Base-by-base conservation (phyloP, 805 yeast genomes). In the Phaffomyces opuntiae region DNA sequence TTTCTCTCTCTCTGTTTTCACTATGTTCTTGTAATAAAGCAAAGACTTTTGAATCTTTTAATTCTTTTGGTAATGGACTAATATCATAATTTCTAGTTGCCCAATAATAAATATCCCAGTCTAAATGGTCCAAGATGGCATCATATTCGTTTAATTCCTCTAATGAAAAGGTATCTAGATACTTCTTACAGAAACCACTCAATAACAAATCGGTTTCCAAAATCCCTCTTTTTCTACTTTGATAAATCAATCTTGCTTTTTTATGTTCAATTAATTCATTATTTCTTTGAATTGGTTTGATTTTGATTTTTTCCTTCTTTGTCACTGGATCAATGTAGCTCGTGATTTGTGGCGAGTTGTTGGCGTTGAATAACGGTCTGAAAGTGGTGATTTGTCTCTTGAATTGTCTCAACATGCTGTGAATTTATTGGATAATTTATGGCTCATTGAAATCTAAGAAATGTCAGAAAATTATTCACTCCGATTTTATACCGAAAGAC, bases 61-160 rank as follows among this genome's bases (percentile, higher is more conserved):
- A 93, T 60, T 77, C 77, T 36, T 85, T 88, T 14, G 98, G 97
- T 52, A 91, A 72, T 13, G 96, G 95, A 40, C 90, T 86, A 17
- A 86, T 80, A 33, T 78, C 80, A 57, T 68, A 86, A 63, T 90
- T 87, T 53, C 77, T 78, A 3, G 97, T 88, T 25, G 95, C 96
- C 99, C 99, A 91, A 69, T 93, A 93, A 65, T 87, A 93, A 49
- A 93, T 90, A 65, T 93, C 99, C 99, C 99, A 93, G 65, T 93
- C 99, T n/a, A 91, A 78, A 65, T 91, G 95, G 64, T 93, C 95
- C 60, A 93, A 73, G 47, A 93, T 66, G 47, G 73, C 62, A 60
- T 91, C 97, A 64, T 87, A 93, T 64, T 93, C 98, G 40, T 80
- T 83, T 44, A 93, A 69, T 65, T 88, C 84, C 45, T 73, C 82